Evolutionary conservation across 1,284 basidiomycete species (phyloP).

Genomic region (Phellopilus nigrolimitatus): DNA sequence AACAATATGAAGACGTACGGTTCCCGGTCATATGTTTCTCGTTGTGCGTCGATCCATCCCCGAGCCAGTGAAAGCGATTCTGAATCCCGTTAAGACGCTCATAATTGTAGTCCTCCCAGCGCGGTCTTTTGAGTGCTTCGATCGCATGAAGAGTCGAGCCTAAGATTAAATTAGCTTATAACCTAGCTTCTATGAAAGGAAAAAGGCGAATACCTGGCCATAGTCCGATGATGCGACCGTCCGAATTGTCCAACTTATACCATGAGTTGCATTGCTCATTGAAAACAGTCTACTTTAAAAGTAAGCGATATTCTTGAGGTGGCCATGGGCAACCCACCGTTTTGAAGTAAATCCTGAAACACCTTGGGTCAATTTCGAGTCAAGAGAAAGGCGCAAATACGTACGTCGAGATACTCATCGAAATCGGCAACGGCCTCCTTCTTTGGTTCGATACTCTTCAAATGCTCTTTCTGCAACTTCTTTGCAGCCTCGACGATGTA

Average conservation of each 20-base stretch:
- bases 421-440: constrained; percentile 52
- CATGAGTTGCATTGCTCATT: too few species aligned
- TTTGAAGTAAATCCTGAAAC: constrained; percentile 45
- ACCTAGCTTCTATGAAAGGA: constrained; percentile 1
- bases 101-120: constrained; percentile 64
- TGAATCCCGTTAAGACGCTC: constrained; percentile 38
- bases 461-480: constrained; percentile 54
- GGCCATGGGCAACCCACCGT: constrained; percentile 28
- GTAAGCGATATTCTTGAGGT: neutral
- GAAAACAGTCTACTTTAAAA: too few species aligned
- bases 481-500: too few species aligned
- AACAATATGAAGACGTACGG: constrained; percentile 34
- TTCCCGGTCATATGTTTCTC: too few species aligned
- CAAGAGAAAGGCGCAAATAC: constrained; percentile 5
- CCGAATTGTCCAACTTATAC: too few species aligned
- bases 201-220: too few species aligned
- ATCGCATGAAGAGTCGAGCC: constrained; percentile 51
- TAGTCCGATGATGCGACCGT: too few species aligned
- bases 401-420: constrained; percentile 48
- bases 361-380: neutral
- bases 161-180: constrained; percentile 25
- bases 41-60: too few species aligned
- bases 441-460: constrained; percentile 56
- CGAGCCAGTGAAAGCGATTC: too few species aligned
- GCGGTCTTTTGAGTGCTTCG: constrained; percentile 44